phyloP scores from a whole-genome alignment of 441 rosid genomes.

The Pelargonium fulgidum region DNA sequence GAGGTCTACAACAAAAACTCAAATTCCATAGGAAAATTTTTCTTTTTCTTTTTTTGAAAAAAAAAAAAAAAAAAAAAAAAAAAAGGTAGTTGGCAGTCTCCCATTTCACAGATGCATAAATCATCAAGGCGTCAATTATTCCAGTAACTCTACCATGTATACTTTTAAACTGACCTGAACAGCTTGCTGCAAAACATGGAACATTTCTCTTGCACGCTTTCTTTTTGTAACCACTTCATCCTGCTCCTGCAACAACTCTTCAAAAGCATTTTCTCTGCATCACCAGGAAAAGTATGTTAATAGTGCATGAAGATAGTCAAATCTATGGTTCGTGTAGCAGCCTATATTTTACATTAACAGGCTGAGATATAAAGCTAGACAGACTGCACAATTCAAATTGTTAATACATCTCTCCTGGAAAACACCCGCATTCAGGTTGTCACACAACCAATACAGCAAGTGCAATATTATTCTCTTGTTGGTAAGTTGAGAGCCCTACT shows the following conservation, averaged over 20 bases:
- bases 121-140: not conserved
- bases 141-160: not conserved
- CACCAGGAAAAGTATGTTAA: not conserved
- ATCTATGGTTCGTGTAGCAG: not conserved
- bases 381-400: not conserved
- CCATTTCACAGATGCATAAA: not conserved
- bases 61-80: not conserved
- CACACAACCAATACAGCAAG: not conserved
- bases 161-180: constrained; percentile 30
- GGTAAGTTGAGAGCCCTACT: not conserved
- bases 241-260: constrained; percentile 35
- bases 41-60: not conserved
- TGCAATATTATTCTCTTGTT: not conserved
- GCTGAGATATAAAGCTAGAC: not conserved
- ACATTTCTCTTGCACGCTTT: constrained; percentile 24
- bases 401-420: not conserved
- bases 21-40: not conserved
- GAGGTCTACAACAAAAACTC: not conserved
- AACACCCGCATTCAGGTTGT: not conserved
- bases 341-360: not conserved
- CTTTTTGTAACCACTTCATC: constrained; percentile 27
- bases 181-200: constrained; percentile 31
- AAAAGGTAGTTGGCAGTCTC: not conserved
- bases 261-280: constrained; percentile 33
- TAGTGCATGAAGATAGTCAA: not conserved